Evolutionary conservation across 768 basidiomycete species (phyloP).

Genomic region (Trametes cinnabarina): DNA sequence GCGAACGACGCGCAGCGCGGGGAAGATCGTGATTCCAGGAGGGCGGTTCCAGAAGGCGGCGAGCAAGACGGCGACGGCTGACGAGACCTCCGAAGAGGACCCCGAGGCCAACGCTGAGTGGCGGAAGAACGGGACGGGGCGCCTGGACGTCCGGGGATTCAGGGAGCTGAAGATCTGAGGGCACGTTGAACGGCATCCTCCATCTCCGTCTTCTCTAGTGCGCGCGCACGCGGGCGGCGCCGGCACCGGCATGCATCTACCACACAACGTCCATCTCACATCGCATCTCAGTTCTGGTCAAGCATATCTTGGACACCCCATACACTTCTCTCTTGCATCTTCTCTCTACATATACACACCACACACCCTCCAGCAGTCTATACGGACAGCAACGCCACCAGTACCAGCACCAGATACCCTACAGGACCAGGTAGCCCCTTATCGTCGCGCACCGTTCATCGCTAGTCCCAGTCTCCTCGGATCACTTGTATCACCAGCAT

Average conservation of each 20-base stretch:
- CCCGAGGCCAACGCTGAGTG: slow-evolving; percentile 49
- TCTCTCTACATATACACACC: neutral
- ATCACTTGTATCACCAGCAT: slow-evolving; percentile 20
- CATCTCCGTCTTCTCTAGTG: neutral
- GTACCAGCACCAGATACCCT: slow-evolving; percentile 11
- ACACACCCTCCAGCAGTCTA: neutral
- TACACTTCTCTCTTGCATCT: neutral
- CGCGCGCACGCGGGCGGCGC: neutral
- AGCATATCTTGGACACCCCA: slow-evolving; percentile 14
- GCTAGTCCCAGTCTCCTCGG: slow-evolving; percentile 4
- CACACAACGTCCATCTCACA: slow-evolving; percentile 1
- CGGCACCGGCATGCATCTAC: neutral
- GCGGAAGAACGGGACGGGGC: slow-evolving; percentile 66
- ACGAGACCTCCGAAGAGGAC: slow-evolving; percentile 24
- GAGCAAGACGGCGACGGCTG: slow-evolving; percentile 25
- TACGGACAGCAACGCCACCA: neutral
- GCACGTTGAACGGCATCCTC: slow-evolving; percentile 12
- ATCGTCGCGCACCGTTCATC: slow-evolving; percentile 18
- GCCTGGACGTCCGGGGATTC: slow-evolving; percentile 76
- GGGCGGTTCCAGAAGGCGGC: slow-evolving; percentile 44
- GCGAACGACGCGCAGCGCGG: slow-evolving; percentile 38
- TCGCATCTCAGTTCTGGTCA: slow-evolving; percentile 1
- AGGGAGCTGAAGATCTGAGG: slow-evolving; percentile 68
- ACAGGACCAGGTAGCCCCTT: slow-evolving; percentile 1
- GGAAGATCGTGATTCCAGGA: slow-evolving; percentile 63